Percentiles rank a stretch among this genome's conserved stretches.
phyloP scores from a whole-genome alignment of 768 basidiomycete genomes.

The Amanita fuliginea region DNA sequence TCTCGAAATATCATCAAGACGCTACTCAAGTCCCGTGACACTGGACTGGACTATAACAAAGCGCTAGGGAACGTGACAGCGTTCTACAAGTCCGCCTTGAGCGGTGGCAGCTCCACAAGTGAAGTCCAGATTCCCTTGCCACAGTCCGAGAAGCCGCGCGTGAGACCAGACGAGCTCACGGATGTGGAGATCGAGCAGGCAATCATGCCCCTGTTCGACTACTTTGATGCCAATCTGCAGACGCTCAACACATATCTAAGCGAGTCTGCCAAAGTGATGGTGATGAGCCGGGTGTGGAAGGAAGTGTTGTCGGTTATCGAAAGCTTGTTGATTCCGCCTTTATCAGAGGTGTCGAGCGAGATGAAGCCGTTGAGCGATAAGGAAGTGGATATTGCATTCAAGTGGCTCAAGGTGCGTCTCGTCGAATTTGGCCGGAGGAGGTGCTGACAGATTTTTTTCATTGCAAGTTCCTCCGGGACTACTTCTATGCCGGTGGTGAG shows the following conservation, averaged over 20 bases:
- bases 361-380: conserved; percentile 91
- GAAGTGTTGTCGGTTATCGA: conserved; percentile 84
- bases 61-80: conserved; percentile 74
- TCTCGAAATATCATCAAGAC: conserved; percentile 69
- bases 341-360: conserved; percentile 76
- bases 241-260: conserved; percentile 84
- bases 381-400: conserved; percentile 98
- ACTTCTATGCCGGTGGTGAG: conserved; percentile 91
- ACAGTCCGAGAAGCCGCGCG: conserved; percentile 61
- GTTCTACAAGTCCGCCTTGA: conserved; percentile 72
- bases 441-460: not conserved
- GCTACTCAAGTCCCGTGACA: conserved; percentile 51
- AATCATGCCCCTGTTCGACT: conserved; percentile 87
- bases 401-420: conserved; percentile 77
- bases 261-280: conserved; percentile 77
- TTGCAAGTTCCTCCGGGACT: conserved; percentile 79
- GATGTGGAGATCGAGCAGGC: conserved; percentile 94
- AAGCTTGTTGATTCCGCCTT: conserved; percentile 79
- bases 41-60: conserved; percentile 77
- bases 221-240: conserved; percentile 88
- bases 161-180: conserved; percentile 70
- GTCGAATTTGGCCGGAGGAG: not conserved
- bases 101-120: conserved; percentile 33
- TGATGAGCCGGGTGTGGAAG: conserved; percentile 94
- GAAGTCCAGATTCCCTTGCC: conserved; percentile 78